Evolutionary conservation across 305 asterid genomes (phyloP).

Genomic region (Fraxinus latifolia): DNA sequence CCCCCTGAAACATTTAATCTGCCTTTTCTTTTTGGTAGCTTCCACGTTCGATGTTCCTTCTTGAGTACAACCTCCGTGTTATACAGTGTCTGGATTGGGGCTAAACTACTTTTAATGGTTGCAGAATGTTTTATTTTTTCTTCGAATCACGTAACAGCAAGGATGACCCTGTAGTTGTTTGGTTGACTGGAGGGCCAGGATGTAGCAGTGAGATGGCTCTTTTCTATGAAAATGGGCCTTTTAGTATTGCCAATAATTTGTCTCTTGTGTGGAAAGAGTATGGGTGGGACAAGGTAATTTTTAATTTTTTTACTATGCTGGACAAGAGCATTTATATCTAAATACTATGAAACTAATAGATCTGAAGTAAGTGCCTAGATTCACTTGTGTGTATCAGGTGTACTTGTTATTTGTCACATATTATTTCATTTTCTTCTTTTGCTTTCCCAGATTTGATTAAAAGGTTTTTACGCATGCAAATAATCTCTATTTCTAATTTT

Average conservation of each 20-base stretch:
- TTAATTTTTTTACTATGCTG: background rate
- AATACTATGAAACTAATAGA: background rate
- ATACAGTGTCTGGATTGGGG: constrained; percentile 10
- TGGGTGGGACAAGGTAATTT: constrained; percentile 95
- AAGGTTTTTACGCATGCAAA: background rate
- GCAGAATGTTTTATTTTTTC: constrained; percentile 95
- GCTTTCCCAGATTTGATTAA: background rate
- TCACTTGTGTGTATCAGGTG: background rate
- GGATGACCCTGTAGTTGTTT: constrained; percentile 85
- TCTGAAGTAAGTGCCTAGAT: background rate
- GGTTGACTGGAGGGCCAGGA: constrained; percentile 99
- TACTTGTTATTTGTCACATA: background rate
- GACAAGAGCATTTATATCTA: constrained; percentile 7
- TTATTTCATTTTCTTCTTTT: background rate
- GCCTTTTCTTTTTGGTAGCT: background rate
- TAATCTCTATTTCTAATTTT: background rate
- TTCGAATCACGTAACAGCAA: constrained; percentile 85
- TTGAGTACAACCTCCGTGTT: background rate
- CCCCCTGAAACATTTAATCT: background rate
- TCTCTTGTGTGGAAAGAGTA: constrained; percentile 82
- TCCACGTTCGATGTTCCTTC: background rate
- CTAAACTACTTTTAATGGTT: constrained; percentile 23
- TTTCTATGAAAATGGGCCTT: constrained; percentile 97
- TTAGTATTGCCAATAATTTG: constrained; percentile 58
- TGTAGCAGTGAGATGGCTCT: constrained; percentile 99